Percentiles rank a stretch among this genome's conserved stretches.
Conservation (phyloP, 2,329 filamentous ascomycete species). For the Fusarium sp. region DNA sequence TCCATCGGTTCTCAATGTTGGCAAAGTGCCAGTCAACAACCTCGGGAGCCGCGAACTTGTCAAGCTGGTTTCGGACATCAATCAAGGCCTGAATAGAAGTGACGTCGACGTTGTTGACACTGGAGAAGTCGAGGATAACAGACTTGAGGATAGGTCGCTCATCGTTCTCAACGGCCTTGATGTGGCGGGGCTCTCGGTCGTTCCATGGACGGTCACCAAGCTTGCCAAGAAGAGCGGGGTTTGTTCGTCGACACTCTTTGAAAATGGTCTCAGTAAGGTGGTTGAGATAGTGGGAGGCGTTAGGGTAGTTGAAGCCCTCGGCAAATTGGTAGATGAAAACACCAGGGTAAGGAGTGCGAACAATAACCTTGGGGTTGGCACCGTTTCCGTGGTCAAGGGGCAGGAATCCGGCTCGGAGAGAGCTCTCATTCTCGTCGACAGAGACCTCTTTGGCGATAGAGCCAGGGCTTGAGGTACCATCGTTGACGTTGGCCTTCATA, state of each 20-base stretch:
- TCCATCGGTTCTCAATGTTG: constrained; percentile 68
- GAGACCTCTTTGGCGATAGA: constrained; percentile 49
- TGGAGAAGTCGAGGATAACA: constrained; percentile 69
- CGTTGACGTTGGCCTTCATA: constrained; percentile 81
- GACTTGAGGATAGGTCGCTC: constrained; percentile 67
- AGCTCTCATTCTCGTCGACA: constrained; percentile 63
- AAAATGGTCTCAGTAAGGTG: constrained; percentile 63
- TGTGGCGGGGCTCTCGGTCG: constrained; percentile 61
- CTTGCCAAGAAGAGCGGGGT: constrained; percentile 61
- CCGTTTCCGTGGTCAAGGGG: constrained; percentile 66
- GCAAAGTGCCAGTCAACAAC: constrained; percentile 67
- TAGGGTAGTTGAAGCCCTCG: constrained; percentile 71
- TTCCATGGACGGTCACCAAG: constrained; percentile 72
- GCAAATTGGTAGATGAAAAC: constrained; percentile 70
- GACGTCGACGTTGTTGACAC: constrained; percentile 70
- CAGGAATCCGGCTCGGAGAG: constrained; percentile 60
- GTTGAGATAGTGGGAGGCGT: constrained; percentile 66
- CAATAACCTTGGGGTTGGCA: constrained; percentile 63
- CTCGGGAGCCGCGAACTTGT: constrained; percentile 64
- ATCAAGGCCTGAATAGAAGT: constrained; percentile 69
- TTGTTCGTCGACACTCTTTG: constrained; percentile 61
- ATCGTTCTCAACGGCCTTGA: constrained; percentile 50
- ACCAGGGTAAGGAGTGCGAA: constrained; percentile 66
- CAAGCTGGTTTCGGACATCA: constrained; percentile 68
- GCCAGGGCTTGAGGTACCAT: constrained; percentile 54